Percentiles rank a stretch among this genome's conserved stretches.
These are phyloP conservation scores for Yarrowia bubula DNA, from an alignment of 805 yeast species.

Conservation along the genomic window DNA sequence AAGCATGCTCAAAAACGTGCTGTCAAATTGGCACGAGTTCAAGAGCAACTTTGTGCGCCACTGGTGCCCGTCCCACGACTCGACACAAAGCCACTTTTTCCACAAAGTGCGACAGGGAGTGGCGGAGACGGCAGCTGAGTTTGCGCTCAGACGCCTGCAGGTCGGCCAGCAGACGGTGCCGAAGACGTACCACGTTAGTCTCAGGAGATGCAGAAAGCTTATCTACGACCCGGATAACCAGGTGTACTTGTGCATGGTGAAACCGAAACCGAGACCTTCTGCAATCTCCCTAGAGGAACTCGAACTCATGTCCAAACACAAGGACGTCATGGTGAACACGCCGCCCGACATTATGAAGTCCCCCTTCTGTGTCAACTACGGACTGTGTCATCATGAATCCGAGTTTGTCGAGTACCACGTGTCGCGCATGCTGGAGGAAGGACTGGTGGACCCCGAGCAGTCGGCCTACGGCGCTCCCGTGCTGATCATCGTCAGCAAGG, in stretches of 20 bases:
- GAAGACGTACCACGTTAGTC: slow-evolving; percentile 2
- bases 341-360: background rate
- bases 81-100: background rate
- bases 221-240: slow-evolving; percentile 17
- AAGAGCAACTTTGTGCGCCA: background rate
- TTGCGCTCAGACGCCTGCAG: background rate
- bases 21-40: slow-evolving; percentile 8
- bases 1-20: background rate
- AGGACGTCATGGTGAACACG: background rate
- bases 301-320: background rate
- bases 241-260: slow-evolving; percentile 8
- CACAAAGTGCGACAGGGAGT: slow-evolving; percentile 5
- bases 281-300: background rate
- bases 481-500: background rate
- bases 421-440: background rate
- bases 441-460: background rate
- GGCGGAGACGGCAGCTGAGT: background rate
- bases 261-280: background rate
- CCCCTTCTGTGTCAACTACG: slow-evolving; percentile 5
- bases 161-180: background rate
- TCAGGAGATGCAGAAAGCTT: background rate
- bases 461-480: slow-evolving; percentile 8
- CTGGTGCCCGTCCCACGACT: background rate
- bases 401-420: slow-evolving; percentile 9
- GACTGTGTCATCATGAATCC: slow-evolving; percentile 3